Evolutionary conservation across 2,329 filamentous ascomycete species (phyloP).

Genomic region (Hypocrella siamensis): DNA sequence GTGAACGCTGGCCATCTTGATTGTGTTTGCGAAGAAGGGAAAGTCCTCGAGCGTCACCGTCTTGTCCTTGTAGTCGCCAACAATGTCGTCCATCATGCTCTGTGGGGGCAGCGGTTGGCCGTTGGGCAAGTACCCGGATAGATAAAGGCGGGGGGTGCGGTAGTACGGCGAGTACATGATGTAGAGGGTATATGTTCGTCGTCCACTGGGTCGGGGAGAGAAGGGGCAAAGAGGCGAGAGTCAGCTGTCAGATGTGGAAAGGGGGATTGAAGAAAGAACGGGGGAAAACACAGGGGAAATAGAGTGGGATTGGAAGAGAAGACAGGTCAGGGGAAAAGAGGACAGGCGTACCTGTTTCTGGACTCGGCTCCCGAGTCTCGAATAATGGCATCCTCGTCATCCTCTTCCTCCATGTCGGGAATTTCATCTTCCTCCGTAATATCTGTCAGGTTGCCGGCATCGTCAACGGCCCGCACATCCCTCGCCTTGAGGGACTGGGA

Average conservation of each 20-base stretch:
- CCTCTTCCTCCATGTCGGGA: constrained; percentile 96
- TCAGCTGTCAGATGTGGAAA: too few relatives aligned
- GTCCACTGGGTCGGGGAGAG: too few relatives aligned
- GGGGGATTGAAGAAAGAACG: neutral
- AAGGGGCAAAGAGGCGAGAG: too few relatives aligned
- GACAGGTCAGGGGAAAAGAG: too few relatives aligned
- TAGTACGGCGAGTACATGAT: constrained; percentile 98
- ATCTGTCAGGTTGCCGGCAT: constrained; percentile 73
- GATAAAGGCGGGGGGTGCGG: constrained; percentile 84
- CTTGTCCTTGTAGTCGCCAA: constrained; percentile 95
- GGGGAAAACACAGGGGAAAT: too few relatives aligned
- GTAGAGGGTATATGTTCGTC: constrained; percentile 94
- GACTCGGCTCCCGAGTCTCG: constrained; percentile 44
- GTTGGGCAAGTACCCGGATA: constrained; percentile 72
- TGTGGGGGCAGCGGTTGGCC: constrained; percentile 70
- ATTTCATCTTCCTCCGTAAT: constrained; percentile 67
- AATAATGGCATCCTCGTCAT: constrained; percentile 94
- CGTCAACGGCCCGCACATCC: constrained; percentile 79
- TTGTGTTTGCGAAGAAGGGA: constrained; percentile 75
- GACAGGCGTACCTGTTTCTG: constrained; percentile 24
- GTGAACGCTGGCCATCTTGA: constrained; percentile 95
- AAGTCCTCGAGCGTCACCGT: constrained; percentile 97
- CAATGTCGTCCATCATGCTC: constrained; percentile 92
- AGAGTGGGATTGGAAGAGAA: too few relatives aligned
- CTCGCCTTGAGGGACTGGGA: constrained; percentile 60